phyloP scores from a whole-genome alignment of 345 rosid genomes.

The Syzygium aqueum region DNA sequence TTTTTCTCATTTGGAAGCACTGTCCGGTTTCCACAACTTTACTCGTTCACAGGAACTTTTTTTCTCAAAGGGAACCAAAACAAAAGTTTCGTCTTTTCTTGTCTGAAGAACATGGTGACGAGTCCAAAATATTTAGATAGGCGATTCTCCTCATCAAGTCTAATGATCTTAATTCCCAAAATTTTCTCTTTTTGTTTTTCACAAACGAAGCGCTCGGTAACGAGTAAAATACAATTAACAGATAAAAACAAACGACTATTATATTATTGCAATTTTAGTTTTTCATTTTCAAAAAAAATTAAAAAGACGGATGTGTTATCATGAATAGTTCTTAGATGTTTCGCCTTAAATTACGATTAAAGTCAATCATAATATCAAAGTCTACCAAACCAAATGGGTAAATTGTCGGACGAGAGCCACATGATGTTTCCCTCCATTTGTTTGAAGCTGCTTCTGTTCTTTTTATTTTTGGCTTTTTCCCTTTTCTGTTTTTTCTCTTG shows the following conservation, averaged over 20 bases:
- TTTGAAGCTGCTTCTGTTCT: background rate
- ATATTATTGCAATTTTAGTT: background rate
- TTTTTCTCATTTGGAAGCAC: background rate
- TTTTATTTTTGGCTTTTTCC: background rate
- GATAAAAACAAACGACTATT: background rate
- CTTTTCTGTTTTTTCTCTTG: background rate
- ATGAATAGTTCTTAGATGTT: background rate
- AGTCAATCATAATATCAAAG: background rate
- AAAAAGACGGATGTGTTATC: background rate
- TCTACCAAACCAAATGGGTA: background rate
- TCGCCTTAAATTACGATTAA: background rate
- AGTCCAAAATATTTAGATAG: background rate
- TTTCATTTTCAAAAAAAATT: background rate
- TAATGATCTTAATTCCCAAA: background rate
- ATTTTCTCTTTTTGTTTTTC: too few relatives aligned
- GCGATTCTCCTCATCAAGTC: background rate
- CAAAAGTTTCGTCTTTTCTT: background rate
- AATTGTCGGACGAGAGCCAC: background rate
- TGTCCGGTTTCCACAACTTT: background rate
- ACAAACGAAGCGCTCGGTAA: rapidly evolving
- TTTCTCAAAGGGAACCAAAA: background rate
- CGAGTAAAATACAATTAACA: background rate
- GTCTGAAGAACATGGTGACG: background rate
- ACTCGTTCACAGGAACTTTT: background rate
- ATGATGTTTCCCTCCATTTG: background rate